Base-by-base conservation (phyloP, 2,329 filamentous ascomycete species). In the Ceratocystis colombiana region DNA sequence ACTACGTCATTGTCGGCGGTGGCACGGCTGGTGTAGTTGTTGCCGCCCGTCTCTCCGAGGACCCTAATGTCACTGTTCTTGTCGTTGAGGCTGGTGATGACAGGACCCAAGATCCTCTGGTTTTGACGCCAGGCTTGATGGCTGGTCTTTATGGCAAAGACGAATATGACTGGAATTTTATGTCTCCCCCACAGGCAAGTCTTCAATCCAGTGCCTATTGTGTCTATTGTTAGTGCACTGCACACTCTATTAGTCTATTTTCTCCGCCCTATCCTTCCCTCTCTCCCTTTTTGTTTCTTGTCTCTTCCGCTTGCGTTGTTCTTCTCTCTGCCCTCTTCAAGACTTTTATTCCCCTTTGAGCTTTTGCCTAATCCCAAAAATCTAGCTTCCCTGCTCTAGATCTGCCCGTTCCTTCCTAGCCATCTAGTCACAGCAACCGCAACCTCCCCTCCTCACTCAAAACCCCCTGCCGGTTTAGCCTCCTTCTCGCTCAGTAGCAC, bases 21-120 rank as follows among this genome's bases (percentile, higher is more conserved):
- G 74, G 74, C 10, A 73, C 73, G 2, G 68, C 73, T 0, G 73
- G 74, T n/a, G 71, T 73, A 8, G 73, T 75, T 20, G 68, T 75
- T 20, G 73, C 73, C 22, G 73, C 72, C n/a, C 72, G 73, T 28
- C 69, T 75, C 7, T 70, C 71, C 15, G 70, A 73, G 37, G 69
- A 73, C 53, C 66, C 61, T 2, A 62, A 33, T 28, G 61, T 66
- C 12, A 67, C 63, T 28, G 68, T 69, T 48, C 65, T 68, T 12
- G 44, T 69, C 25, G 44, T 69, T 25, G 68, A 69, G 55, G 68
- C 68, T 33, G 68, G 68, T 57, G 46, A 15, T 57, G 66, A 67
- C 22, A 64, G 30, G 55, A 61, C 66, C 44, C 22, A 67, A n/a
- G 64, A 65, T 33, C 68, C 68, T 22, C 53, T 66, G 33, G 65